Evolutionary conservation across 345 rosid genomes (phyloP).

Genomic region (Hibiscus syriacus): DNA sequence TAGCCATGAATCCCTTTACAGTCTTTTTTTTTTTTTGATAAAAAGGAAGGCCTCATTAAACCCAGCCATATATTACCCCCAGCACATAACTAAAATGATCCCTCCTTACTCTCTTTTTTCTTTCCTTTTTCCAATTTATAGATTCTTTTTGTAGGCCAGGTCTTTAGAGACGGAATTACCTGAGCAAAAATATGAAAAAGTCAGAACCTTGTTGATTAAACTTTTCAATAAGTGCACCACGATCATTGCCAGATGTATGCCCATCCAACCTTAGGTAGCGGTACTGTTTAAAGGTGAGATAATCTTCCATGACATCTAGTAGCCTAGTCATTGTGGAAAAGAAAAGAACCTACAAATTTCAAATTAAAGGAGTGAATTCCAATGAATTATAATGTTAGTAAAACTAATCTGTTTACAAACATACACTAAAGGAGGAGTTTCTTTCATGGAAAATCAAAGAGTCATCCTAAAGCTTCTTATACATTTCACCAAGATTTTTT

Average conservation of each 20-base stretch:
- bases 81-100: neutral
- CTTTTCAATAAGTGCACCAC: constrained; percentile 71
- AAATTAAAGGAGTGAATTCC: constrained; percentile 5
- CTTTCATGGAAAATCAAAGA: neutral
- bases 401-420: neutral
- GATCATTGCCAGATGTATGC: constrained; percentile 87
- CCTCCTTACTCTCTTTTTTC: neutral
- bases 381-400: neutral
- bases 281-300: constrained; percentile 62
- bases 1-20: neutral
- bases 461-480: neutral
- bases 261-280: constrained; percentile 88
- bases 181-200: constrained; percentile 78
- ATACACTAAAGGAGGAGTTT: neutral
- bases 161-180: constrained; percentile 31
- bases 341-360: constrained; percentile 67
- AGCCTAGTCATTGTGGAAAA: constrained; percentile 97
- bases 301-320: constrained; percentile 95
- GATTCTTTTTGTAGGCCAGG: neutral
- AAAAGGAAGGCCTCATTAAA: no score
- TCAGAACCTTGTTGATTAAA: constrained; percentile 70
- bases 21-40: no score
- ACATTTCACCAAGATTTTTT: neutral
- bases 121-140: neutral
- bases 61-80: neutral